Conservation (phyloP, 179 eudicot genomes). For the Heliamphora pulchella region DNA sequence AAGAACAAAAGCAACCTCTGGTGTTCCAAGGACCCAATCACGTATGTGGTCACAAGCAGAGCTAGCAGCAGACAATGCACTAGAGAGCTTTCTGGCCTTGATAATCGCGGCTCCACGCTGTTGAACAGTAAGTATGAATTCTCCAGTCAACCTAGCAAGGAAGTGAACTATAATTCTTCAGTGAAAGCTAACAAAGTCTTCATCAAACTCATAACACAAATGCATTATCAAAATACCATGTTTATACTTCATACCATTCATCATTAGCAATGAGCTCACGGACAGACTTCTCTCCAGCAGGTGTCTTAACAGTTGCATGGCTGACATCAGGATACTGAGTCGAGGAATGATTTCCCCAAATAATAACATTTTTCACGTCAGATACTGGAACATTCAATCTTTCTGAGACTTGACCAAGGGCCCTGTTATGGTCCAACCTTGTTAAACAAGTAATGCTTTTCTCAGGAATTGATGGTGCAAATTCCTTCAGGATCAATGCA, state of each 20-base stretch:
- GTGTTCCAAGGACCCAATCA: slow-evolving; percentile 92
- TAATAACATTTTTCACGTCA: slow-evolving; percentile 80
- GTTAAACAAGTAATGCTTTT: slow-evolving; percentile 72
- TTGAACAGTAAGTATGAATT: slow-evolving; percentile 74
- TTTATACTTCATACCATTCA: slow-evolving; percentile 44
- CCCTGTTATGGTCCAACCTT: slow-evolving; percentile 88
- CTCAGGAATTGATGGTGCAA: slow-evolving; percentile 86
- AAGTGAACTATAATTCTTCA: background rate
- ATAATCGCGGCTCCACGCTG: slow-evolving; percentile 95
- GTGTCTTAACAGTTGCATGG: slow-evolving; percentile 76
- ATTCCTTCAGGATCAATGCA: slow-evolving; percentile 84
- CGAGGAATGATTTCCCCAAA: slow-evolving; percentile 96
- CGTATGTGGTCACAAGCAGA: slow-evolving; percentile 93
- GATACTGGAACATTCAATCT: slow-evolving; percentile 66
- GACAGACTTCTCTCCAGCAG: slow-evolving; percentile 66
- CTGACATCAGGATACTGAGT: slow-evolving; percentile 88
- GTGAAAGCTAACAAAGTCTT: background rate
- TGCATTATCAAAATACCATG: too few relatives aligned
- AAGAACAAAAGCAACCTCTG: slow-evolving; percentile 45
- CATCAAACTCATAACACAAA: background rate
- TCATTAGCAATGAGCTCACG: slow-evolving; percentile 77
- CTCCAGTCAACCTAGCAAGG: slow-evolving; percentile 58
- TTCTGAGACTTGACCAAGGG: slow-evolving; percentile 90
- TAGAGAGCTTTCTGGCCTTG: slow-evolving; percentile 84
- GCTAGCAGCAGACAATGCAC: slow-evolving; percentile 92